phyloP scores from a whole-genome alignment of 257 asterid species.

The Nicotiana sylvestris region DNA sequence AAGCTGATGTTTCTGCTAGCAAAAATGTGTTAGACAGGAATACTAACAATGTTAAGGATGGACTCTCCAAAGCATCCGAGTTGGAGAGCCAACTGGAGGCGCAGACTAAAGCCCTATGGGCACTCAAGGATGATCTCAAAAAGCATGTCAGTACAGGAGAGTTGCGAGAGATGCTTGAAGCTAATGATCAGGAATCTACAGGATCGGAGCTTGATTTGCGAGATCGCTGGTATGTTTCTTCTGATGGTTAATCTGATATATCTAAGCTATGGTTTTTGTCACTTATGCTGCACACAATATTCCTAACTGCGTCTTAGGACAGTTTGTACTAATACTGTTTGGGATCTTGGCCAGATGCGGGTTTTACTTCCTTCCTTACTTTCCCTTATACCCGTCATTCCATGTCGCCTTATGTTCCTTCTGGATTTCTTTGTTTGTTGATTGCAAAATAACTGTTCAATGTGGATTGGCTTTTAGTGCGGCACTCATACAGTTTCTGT shows the following conservation, averaged over 20 bases:
- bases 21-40: conserved; percentile 25
- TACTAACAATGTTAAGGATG: conserved; percentile 24
- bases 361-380: background rate
- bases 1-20: conserved; percentile 29
- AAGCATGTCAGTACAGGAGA: conserved; percentile 71
- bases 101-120: conserved; percentile 71
- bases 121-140: conserved; percentile 85
- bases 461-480: background rate
- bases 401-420: background rate
- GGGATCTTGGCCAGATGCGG: background rate
- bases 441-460: background rate
- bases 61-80: conserved; percentile 25
- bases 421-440: conserved; percentile 9
- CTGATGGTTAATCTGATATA: background rate
- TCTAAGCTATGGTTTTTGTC: background rate
- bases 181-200: conserved; percentile 67
- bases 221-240: conserved; percentile 61
- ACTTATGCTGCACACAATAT: conserved; percentile 5
- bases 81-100: conserved; percentile 62
- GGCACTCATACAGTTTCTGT: background rate
- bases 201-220: conserved; percentile 91
- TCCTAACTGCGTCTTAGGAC: background rate
- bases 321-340: conserved; percentile 1
- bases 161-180: conserved; percentile 85
- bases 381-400: background rate